These are phyloP conservation scores for Candida sanyaensis DNA, from an alignment of 1,139 yeast genomes.

Conservation along the genomic window DNA sequence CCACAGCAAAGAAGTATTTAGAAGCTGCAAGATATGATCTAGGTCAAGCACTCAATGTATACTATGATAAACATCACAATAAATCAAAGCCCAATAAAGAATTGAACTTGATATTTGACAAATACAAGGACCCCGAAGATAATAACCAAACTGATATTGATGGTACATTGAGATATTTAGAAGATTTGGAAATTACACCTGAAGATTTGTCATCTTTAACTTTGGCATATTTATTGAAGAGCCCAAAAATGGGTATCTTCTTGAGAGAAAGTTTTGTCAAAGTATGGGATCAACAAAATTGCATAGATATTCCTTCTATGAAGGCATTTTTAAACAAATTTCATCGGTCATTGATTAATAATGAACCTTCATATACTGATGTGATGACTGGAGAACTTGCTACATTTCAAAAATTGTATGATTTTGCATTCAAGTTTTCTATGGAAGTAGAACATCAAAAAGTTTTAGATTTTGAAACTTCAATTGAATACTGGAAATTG, in stretches of 20 bases:
- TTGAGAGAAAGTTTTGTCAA: slow-evolving; percentile 46
- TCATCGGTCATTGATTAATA: slow-evolving; percentile 31
- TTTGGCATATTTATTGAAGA: slow-evolving; percentile 65
- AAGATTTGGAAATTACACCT: slow-evolving; percentile 66
- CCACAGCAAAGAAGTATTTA: slow-evolving; percentile 30
- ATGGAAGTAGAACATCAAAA: slow-evolving; percentile 61
- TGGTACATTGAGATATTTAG: slow-evolving; percentile 70
- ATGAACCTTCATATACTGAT: slow-evolving; percentile 9
- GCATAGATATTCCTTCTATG: slow-evolving; percentile 52
- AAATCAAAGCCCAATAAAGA: slow-evolving; percentile 9
- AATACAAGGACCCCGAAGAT: slow-evolving; percentile 30
- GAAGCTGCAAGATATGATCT: slow-evolving; percentile 28
- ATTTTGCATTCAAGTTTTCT: slow-evolving; percentile 68
- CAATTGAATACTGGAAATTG: slow-evolving; percentile 77
- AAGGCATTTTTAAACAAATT: slow-evolving; percentile 37
- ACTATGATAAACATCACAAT: slow-evolving; percentile 17
- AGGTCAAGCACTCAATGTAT: slow-evolving; percentile 32
- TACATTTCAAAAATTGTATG: slow-evolving; percentile 61
- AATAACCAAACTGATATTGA: slow-evolving; percentile 56
- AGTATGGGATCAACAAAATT: slow-evolving; percentile 53
- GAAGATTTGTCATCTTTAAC: slow-evolving; percentile 74
- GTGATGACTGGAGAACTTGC: slow-evolving; percentile 14
- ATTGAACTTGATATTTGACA: slow-evolving; percentile 27
- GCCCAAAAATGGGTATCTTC: slow-evolving; percentile 69
- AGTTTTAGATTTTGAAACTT: slow-evolving; percentile 60